phyloP scores from a whole-genome alignment of 1,284 basidiomycete genomes.

The Macrocystidia cucumis region DNA sequence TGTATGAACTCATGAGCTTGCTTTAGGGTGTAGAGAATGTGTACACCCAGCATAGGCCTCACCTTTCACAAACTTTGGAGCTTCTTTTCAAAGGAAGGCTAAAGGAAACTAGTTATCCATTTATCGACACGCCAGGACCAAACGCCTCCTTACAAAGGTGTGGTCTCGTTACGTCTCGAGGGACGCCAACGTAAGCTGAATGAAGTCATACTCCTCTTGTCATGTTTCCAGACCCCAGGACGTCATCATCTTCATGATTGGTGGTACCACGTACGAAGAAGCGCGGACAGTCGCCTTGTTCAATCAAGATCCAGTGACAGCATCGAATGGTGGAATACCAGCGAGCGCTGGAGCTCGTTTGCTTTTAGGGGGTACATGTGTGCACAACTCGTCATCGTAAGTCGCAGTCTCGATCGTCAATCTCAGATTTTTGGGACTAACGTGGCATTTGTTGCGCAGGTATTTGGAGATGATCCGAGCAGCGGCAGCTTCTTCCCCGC shows the following conservation, averaged over 20 bases:
- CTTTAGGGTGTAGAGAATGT: constrained; percentile 95
- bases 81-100: constrained; percentile 83
- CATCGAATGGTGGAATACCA: constrained; percentile 39
- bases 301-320: constrained; percentile 66
- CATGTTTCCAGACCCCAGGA: constrained; percentile 73
- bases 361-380: constrained; percentile 85
- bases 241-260: constrained; percentile 91
- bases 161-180: constrained; percentile 7
- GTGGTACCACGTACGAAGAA: constrained; percentile 93
- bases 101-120: constrained; percentile 87
- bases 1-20: constrained; percentile 4
- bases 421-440: constrained; percentile 8
- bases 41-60: constrained; percentile 96
- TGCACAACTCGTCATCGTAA: constrained; percentile 89
- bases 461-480: constrained; percentile 70
- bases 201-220: constrained; percentile 1
- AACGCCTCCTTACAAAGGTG: constrained; percentile 68
- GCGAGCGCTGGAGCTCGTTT: constrained; percentile 60
- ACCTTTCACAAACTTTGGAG: constrained; percentile 90
- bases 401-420: constrained; percentile 11
- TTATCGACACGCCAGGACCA: constrained; percentile 63
- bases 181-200: too few species aligned
- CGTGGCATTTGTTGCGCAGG: constrained; percentile 27
- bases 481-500: constrained; percentile 52
- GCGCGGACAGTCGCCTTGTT: constrained; percentile 76